Conservation (phyloP, 2,329 filamentous ascomycete genomes). For the Phaeophleospora eucalypticola region DNA sequence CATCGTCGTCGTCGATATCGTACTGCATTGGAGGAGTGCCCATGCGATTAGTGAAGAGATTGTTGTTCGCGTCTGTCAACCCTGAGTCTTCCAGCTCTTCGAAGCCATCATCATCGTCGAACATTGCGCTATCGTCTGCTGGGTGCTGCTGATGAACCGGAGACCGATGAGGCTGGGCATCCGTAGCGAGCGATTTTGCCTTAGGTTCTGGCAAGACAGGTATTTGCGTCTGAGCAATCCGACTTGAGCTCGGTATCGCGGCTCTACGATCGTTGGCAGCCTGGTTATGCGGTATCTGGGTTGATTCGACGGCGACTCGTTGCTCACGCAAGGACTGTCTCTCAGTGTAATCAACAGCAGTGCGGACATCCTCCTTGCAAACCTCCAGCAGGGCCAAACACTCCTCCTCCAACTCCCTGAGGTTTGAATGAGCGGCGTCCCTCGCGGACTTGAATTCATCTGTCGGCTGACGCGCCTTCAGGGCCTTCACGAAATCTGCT, state of each 20-base stretch:
- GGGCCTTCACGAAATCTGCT: slow-evolving; percentile 20
- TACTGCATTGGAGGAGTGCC: slow-evolving; percentile 33
- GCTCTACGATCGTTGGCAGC: slow-evolving; percentile 1
- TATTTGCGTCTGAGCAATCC: slow-evolving; percentile 33
- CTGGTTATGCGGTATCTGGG: slow-evolving; percentile 20
- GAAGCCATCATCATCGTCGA: slow-evolving; percentile 19
- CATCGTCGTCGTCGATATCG: slow-evolving; percentile 28
- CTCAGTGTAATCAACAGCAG: slow-evolving; percentile 7
- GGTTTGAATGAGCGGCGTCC: slow-evolving; percentile 19
- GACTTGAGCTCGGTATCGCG: slow-evolving; percentile 25
- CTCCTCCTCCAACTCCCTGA: slow-evolving; percentile 23
- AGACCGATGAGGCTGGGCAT: background rate
- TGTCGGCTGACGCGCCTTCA: slow-evolving; percentile 18
- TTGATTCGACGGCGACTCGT: slow-evolving; percentile 27
- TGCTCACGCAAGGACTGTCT: background rate
- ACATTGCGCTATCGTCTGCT: slow-evolving; percentile 6
- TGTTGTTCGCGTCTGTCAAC: slow-evolving; percentile 22
- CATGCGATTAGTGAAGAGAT: slow-evolving; percentile 36
- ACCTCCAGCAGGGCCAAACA: slow-evolving; percentile 22
- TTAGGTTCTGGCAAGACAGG: slow-evolving; percentile 1
- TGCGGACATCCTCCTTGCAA: slow-evolving; percentile 23
- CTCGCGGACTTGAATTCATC: slow-evolving; percentile 4
- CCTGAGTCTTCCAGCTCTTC: slow-evolving; percentile 26
- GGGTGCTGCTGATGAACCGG: background rate
- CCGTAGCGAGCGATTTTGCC: background rate